A percentile compares a stretch with the other conserved stretches of the same genome.
These are phyloP conservation scores for Tuber magnatum DNA, from an alignment of 495 filamentous ascomycete genomes.

Conservation along the genomic window DNA sequence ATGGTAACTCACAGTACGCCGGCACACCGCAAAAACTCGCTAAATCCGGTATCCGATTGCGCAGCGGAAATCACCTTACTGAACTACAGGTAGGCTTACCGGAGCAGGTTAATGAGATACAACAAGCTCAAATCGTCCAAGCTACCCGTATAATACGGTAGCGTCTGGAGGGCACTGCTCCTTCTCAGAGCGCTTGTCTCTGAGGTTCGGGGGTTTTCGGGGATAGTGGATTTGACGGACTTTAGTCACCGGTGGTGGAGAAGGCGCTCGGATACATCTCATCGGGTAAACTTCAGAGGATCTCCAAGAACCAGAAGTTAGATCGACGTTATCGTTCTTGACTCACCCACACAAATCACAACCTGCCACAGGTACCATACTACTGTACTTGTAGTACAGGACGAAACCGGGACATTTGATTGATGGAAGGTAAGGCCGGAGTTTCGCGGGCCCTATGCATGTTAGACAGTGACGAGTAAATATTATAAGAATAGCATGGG, in stretches of 20 bases:
- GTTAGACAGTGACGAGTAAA: conserved; percentile 3
- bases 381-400: too few species aligned
- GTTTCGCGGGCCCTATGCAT: neutral
- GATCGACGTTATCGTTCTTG: neutral
- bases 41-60: neutral
- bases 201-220: neutral
- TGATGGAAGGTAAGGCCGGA: neutral
- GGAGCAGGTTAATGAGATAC: neutral
- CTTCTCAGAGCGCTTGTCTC: neutral
- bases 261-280: neutral
- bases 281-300: neutral
- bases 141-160: neutral
- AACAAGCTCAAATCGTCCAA: neutral
- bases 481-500: neutral
- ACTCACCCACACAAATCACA: conserved; percentile 15
- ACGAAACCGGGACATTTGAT: neutral
- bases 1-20: neutral
- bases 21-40: neutral
- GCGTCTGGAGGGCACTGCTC: neutral
- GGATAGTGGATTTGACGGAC: neutral
- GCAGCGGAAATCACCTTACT: neutral
- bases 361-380: conserved; percentile 10
- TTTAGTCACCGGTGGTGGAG: neutral
- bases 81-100: neutral
- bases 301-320: neutral